Base-by-base conservation (phyloP, 768 basidiomycete genomes). In the Pleurotus tuoliensis region DNA sequence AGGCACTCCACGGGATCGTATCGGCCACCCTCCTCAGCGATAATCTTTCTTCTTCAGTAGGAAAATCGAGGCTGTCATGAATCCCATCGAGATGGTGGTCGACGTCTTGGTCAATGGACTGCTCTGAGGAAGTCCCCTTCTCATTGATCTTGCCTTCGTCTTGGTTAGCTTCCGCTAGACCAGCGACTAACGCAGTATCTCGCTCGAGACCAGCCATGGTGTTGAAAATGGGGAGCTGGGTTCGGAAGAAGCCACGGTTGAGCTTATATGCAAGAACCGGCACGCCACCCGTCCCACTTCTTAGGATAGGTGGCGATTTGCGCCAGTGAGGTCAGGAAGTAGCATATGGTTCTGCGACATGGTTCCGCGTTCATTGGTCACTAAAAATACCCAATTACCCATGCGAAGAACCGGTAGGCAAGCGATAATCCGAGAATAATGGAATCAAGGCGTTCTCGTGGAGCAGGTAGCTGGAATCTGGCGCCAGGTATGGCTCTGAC, bases 11-110 rank as follows among this genome's bases (percentile, higher is more conserved):
- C 1, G 84, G 84, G 47, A 86, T 64, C 6, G 64, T 44, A 57
- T 88, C 87, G 9, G 86, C 66, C 6, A 89, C 82, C 45, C 86
- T 79, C 24, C 84, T 77, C 30, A 89, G 72, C 8, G 82, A 84
- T 3, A 57, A 62, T 25, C 73, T 65, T 69, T 89, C 87, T 64
- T 87, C 80, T 22, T 81, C 81, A 0, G 83, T 83, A 2, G 87
- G 87, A 62, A 85, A 83, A 61, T 78, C 78, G 53, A 87, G 73
- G 18, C 81, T 83, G 46, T 82, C 82, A 56, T 78, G 74, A 49
- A 75, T 68, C 12, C 61, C 64, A 45, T 70, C 65, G 13, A 52
- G 55, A n/a, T 58, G 59, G 40, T 64, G 57, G 20, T 58, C 47
- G 13, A 44, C 12, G 13, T 22, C 46, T n/a, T 40, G 43, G 9